Base-by-base conservation (phyloP, 768 basidiomycete species). In the Termitomyces sp. region DNA sequence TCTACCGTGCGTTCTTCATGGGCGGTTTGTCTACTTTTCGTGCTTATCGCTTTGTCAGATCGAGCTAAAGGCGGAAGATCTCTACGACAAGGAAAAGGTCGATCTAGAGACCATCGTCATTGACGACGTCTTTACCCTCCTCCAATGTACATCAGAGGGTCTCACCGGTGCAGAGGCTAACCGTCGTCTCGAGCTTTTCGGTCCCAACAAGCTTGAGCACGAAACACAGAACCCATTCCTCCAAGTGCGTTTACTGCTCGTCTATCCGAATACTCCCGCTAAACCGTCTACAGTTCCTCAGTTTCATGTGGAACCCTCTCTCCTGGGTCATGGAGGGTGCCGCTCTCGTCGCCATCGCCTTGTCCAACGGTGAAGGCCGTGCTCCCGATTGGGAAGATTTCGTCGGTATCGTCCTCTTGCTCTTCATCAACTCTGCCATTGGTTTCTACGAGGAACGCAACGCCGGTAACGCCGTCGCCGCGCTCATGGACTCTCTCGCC, bases 291-390 rank as follows among this genome's bases (percentile, higher is more conserved):
- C 40, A 91, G 90, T 94, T 95, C 73, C 75, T 94, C 63, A 86
- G 86, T 69, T 98, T 98, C 83, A 98, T 98, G 96, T 98, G 96
- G 96, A 98, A 98, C 76, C 96, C 96, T 41, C 79, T 98, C 12
- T 98, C 96, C 32, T 98, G 96, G 96, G 96, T 98, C 73, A 98
- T 98, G 96, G 96, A 98, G 73, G 94, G 88, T 58, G 94, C 94
- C 36, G 91, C 92, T 7, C 79, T 94, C 29, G 93, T 94, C 61
- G 95, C 96, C 45, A 98, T 98, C 70, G 94, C 84, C 39, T 84
- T 98, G 29, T 97, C 96, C 53, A 98, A 98, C 72, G 96, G 96
- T 72, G 85, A 86, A 63, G 75, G 78, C 53, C 76, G 79, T 52
- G 84, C 95, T 27, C 96, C 96, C 18, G 95, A 98, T 67, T 98